Evolutionary conservation across 768 basidiomycete species (phyloP), one percentile per base, ranked within the genome.

Genomic region (Sistotremastrum suecicum): DNA sequence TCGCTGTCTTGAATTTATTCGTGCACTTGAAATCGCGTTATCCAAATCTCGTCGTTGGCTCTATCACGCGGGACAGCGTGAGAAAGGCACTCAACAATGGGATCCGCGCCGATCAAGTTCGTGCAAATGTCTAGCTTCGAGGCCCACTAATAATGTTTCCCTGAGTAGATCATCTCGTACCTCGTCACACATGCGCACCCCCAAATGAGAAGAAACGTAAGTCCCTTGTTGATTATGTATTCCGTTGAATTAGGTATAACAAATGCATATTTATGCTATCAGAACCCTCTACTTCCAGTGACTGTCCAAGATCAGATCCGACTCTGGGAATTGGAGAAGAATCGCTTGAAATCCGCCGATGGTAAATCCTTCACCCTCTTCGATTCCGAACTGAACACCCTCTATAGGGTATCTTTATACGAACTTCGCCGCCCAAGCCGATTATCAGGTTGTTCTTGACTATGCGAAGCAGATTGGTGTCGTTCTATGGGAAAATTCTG

Each of bases 301-400:
- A 98, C 95, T 0, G 94, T 99, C 0, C 91, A 95, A 58, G 94
- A 99, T 64, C 94, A 98, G 63, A 86, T 99, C 50, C 80, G 94
- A 47, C 70, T 98, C 11, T 99, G 95, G 91, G 92, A 99, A 63
- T 70, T 92, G 39, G 95, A 98, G 66, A 76, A 83, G 62, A 91
- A 95, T 60, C 76, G 95, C 44, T 68, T 98, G 7, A 83, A 85
- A 56, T 81, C 85, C 37, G 71, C 80, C 60, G 86, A 94, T 73
- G 89, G 92, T 89, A 58, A 47, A 66, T 59, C 34, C 34, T 32
- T 30, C 52, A 45, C 43, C 34, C 34, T 45, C 37, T 29, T 20
- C 34, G 11, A 41, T 34, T 12, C 37, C 43, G 38, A 42, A 43
- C 12, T 41, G 36, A 20, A 20, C 20, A 20, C 20, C 28, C n/a